Base-by-base conservation (phyloP, 176 grass and related monocot species). In the Oryza longistaminata region DNA sequence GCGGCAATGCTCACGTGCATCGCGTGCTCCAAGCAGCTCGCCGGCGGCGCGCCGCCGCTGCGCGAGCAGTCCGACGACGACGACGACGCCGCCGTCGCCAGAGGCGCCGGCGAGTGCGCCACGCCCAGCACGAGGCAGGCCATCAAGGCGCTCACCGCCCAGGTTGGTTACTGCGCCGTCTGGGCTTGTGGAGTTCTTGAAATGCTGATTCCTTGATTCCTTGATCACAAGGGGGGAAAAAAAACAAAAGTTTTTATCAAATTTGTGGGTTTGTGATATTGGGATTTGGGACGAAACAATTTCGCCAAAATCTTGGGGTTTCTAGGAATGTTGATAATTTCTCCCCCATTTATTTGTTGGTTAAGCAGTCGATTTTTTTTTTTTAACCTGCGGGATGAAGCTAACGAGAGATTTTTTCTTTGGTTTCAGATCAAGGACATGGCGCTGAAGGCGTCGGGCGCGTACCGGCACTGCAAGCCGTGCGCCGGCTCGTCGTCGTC, bases 391-490 rank as follows among this genome's bases (percentile, higher is more conserved):
- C 49, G 3, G 15, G 15, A 5, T 48, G 14, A 12, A 52, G 19
- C 15, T 74, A 27, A 12, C n/a, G 50, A 16, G 62, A 9, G 52
- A 40, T 24, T 71, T 87, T 87, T 60, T 68, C 39, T 58, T 62
- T 90, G 77, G 26, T 46, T 74, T 85, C 90, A 97, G 94, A 81
- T 97, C 70, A 97, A 93, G 74, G 94, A 97, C 66, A 92, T 97
- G 83, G 92, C 94, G 8, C 60, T 93, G 24, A 97, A 93, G 82
- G 94, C 94, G 4, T 93, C 91, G 25, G 91, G 91, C 2, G 91
- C 89, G 49, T 97, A 97, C 85, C 82, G 87, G 82, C 91, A 97
- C 94, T 97, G 94, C 78, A 97, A 97, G 31, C 94, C 94, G 9
- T 97, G 91, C 71, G 86, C 76, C 0, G 89, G 91, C 29, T 87